Evolutionary conservation across 257 asterid genomes (phyloP).

Genomic region (Agastache rugosa): DNA sequence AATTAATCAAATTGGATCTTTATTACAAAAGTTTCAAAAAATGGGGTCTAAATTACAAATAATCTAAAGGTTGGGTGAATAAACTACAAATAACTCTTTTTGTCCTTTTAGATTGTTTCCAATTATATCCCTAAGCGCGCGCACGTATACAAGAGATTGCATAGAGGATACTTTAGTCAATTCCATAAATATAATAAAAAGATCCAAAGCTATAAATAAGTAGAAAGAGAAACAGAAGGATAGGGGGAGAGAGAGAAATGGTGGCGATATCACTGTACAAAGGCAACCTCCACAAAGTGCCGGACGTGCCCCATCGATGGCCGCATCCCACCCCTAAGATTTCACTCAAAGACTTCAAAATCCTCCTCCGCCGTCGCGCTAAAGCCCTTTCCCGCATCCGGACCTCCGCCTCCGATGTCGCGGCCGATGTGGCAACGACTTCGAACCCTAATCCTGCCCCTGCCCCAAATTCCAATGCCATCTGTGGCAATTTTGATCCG

Average conservation of each 20-base stretch:
- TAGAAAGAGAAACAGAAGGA: background rate
- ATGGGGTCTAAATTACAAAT: too few species aligned
- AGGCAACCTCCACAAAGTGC: slow-evolving; percentile 83
- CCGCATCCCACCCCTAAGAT: slow-evolving; percentile 64
- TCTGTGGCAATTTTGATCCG: slow-evolving; percentile 2
- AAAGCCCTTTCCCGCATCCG: slow-evolving; percentile 68
- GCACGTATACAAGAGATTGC: background rate
- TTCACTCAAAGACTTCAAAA: slow-evolving; percentile 62
- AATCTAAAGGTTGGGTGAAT: too few species aligned
- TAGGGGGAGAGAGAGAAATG: slow-evolving; percentile 47
- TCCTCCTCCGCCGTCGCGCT: slow-evolving; percentile 75
- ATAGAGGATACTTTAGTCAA: background rate
- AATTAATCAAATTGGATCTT: too few species aligned
- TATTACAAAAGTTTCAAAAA: too few species aligned
- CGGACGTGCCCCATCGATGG: slow-evolving; percentile 78
- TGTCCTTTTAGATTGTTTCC: background rate
- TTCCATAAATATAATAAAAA: background rate
- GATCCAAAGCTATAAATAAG: background rate
- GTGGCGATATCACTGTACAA: slow-evolving; percentile 86
- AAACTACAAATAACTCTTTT: too few species aligned
- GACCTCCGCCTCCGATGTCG: slow-evolving; percentile 31
- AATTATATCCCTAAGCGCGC: background rate
- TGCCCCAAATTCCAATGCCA: slow-evolving; percentile 28
- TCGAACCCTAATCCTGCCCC: slow-evolving; percentile 55
- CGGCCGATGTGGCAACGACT: slow-evolving; percentile 36